phyloP scores from a whole-genome alignment of 371 early-diverging fungal genomes.

The Circinella umbellata region DNA sequence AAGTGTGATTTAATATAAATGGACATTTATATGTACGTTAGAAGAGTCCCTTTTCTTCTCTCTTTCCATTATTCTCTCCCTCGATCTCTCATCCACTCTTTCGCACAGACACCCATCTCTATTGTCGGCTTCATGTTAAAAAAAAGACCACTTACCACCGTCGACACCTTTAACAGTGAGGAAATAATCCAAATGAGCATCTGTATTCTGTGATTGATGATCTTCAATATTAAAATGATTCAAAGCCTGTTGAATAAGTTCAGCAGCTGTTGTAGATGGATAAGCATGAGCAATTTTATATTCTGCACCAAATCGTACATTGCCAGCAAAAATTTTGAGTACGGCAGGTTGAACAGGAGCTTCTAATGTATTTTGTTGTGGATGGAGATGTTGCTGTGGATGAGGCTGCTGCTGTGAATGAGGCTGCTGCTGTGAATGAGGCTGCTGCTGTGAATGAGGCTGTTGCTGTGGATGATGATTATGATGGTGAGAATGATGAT shows the following conservation, averaged over 20 bases:
- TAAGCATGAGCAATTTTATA: conserved; percentile 49
- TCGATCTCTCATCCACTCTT: no score
- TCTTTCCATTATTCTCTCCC: no score
- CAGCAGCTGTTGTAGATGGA: conserved; percentile 52
- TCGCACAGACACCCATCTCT: no score
- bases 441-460: conserved; percentile 5
- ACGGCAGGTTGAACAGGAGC: conserved; percentile 20
- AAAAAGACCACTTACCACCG: conserved; percentile 40
- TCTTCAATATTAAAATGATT: conserved; percentile 40
- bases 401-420: conserved; percentile 23
- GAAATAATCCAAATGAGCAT: conserved; percentile 42
- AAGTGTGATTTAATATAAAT: not conserved
- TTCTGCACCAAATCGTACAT: conserved; percentile 51
- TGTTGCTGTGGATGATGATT: no score
- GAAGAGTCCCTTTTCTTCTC: no score
- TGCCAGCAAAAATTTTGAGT: conserved; percentile 55
- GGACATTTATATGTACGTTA: no score
- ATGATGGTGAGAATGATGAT: not conserved
- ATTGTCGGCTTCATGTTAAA: no score
- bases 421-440: conserved; percentile 3
- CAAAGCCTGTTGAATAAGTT: conserved; percentile 55
- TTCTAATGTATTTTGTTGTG: not conserved
- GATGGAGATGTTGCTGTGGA: conserved; percentile 13
- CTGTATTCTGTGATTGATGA: conserved; percentile 22
- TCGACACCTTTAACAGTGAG: conserved; percentile 56